Conservation (phyloP, 805 yeast species). For the Lipomyces lipofer region DNA sequence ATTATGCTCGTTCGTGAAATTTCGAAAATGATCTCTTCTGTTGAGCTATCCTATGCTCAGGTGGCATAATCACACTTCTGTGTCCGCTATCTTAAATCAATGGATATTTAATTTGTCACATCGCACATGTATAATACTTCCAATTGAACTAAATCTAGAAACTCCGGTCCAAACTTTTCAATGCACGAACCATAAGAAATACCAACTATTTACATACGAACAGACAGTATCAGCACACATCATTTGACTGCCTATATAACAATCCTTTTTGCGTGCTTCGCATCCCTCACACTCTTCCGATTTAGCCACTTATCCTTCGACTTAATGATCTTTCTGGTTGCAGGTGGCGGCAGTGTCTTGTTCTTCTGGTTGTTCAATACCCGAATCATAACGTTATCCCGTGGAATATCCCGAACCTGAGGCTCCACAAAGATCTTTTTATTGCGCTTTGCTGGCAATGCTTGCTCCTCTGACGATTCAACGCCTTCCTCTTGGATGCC, state of each 20-base stretch:
- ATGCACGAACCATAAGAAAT: too few species aligned
- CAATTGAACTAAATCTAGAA: too few species aligned
- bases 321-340: constrained; percentile 5
- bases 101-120: too few species aligned
- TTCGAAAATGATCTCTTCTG: too few species aligned
- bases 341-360: constrained; percentile 19
- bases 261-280: constrained; percentile 9
- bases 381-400: constrained; percentile 3
- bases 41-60: too few species aligned
- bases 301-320: constrained; percentile 23
- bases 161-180: too few species aligned
- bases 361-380: constrained; percentile 1
- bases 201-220: too few species aligned
- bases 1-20: too few species aligned
- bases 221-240: background rate
- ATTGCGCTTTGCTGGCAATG: background rate
- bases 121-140: too few species aligned
- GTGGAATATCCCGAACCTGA: constrained; percentile 8
- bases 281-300: constrained; percentile 31
- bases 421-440: constrained; percentile 16
- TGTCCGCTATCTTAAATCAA: too few species aligned
- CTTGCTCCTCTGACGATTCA: background rate
- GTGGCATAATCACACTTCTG: too few species aligned
- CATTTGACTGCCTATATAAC: background rate
- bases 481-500: background rate